These are phyloP conservation scores for Lachancea thermotolerans DNA, from an alignment of 805 yeast genomes.

Conservation along the genomic window DNA sequence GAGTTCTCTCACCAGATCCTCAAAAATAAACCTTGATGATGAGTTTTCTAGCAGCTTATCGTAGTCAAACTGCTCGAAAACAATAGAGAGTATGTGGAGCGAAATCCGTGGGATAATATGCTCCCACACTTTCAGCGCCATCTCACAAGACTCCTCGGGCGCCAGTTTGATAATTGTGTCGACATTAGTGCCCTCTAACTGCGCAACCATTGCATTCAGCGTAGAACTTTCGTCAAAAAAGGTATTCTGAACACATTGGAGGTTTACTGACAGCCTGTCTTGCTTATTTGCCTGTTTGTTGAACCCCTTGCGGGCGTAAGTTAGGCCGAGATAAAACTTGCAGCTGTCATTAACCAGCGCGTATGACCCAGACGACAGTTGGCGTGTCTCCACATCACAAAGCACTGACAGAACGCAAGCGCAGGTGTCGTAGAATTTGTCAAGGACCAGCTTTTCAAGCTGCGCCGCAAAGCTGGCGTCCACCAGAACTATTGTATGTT, in stretches of 20 bases:
- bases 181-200: conserved; percentile 4
- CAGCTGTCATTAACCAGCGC: conserved; percentile 25
- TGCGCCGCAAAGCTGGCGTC: conserved; percentile 29
- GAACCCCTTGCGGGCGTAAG: conserved; percentile 12
- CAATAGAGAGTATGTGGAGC: conserved; percentile 27
- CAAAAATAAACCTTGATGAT: conserved; percentile 22
- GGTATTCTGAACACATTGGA: background rate
- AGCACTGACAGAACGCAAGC: conserved; percentile 22
- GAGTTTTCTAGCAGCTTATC: conserved; percentile 18
- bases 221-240: conserved; percentile 2
- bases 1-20: conserved; percentile 25
- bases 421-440: conserved; percentile 13
- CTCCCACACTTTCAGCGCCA: conserved; percentile 28
- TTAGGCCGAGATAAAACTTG: conserved; percentile 23
- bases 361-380: conserved; percentile 28
- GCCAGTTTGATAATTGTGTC: conserved; percentile 17
- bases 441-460: conserved; percentile 20
- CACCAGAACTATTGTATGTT: conserved; percentile 20
- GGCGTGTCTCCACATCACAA: conserved; percentile 28
- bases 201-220: conserved; percentile 6
- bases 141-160: conserved; percentile 9
- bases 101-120: conserved; percentile 27
- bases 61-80: conserved; percentile 29
- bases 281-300: background rate
- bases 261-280: background rate